Base-by-base conservation (phyloP, 1,139 yeast genomes). In the Eremothecium gossypii region DNA sequence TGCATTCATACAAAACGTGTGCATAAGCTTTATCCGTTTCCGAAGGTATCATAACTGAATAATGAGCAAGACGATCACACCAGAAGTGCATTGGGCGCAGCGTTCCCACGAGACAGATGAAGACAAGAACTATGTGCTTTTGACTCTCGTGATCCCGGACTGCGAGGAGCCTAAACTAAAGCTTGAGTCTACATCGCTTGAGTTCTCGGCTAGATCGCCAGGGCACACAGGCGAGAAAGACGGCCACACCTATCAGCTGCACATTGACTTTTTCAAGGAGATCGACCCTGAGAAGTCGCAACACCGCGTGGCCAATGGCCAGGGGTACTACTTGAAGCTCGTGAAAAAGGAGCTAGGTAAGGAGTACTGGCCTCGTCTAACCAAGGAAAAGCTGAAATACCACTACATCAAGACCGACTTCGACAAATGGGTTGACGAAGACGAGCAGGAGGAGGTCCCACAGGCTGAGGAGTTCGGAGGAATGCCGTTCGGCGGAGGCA, bases 361-460 rank as follows among this genome's bases (percentile, higher is more conserved):
- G 46, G 96, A 87, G 60, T 89, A 70, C 71, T 93, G 97, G 98
- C 97, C 89, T 61, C 77, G 94, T 64, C 74, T 83, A 64, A 83
- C 82, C 49, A 84, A 79, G 68, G 85, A 76, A 57, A 83, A 79
- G 68, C 70, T 72, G 54, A 83, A 74, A 60, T 73, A 70, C 51
- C 82, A 76, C 53, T 85, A 76, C 65, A 77, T 91, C 62, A 83
- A 85, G 70, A 91, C 98, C 11, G 98, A 91, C 62, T 91, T 91
- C 59, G 96, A 89, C 69, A 84, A 81, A 65, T 91, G 98, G 98
- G 93, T 83, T 36, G 95, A 86, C 61, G 95, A 86, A 69, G 96
- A 87, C 58, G 95, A 86, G 65, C 95, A 85, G 65, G 86, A 83
- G 37, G 85, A 75, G 52, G 63, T 61, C 33, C 67, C 33, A 69